phyloP scores from a whole-genome alignment of 306 rosid species.

The Castanea sativa region DNA sequence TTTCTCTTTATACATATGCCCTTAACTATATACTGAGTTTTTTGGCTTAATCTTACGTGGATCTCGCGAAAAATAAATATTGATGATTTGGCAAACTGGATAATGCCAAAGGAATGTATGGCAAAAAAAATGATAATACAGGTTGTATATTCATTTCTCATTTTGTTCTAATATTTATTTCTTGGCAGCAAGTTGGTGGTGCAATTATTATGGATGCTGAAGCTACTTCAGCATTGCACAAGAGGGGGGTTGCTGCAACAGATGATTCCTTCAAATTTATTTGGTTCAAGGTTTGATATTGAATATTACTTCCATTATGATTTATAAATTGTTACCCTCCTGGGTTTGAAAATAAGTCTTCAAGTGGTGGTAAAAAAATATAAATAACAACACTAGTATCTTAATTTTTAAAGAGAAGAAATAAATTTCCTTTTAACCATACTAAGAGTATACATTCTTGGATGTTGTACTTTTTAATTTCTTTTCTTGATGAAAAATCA shows the following conservation, averaged over 20 bases:
- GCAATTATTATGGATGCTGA: constrained; percentile 89
- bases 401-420: not conserved
- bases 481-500: no score
- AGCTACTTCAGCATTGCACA: constrained; percentile 80
- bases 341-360: not conserved
- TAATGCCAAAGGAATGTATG: not conserved
- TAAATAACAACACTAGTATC: not conserved
- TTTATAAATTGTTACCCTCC: not conserved
- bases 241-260: constrained; percentile 62
- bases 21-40: not conserved
- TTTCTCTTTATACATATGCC: constrained; percentile 17
- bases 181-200: constrained; percentile 89
- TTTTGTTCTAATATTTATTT: constrained; percentile 12
- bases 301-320: not conserved
- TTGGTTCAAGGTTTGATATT: constrained; percentile 63
- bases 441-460: not conserved
- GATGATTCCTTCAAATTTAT: constrained; percentile 83
- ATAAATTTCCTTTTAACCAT: not conserved
- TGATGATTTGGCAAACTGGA: not conserved
- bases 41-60: not conserved
- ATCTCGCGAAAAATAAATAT: not conserved
- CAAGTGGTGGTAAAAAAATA: not conserved
- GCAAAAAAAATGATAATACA: not conserved
- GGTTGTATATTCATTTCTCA: not conserved
- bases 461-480: no score